Conservation (phyloP, 164 flowering plant genomes). For the Chimonanthus praecox region DNA sequence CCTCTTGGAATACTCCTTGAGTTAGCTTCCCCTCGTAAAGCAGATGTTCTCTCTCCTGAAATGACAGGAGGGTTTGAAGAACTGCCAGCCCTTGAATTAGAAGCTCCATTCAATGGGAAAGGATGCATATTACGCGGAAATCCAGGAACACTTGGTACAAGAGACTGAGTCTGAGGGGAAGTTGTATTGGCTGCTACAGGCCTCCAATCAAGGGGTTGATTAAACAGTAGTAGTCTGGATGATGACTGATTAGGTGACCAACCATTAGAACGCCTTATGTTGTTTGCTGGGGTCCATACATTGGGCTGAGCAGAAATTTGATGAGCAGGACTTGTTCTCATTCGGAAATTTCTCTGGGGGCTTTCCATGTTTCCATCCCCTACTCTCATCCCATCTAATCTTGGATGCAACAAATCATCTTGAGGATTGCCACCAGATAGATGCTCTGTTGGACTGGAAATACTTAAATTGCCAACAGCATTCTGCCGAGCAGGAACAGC, state of each 20-base stretch:
- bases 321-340: slow-evolving; percentile 25
- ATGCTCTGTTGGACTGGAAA: slow-evolving; percentile 23
- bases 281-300: slow-evolving; percentile 21
- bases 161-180: slow-evolving; percentile 26
- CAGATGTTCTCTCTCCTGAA: slow-evolving; percentile 27
- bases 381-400: slow-evolving; percentile 31
- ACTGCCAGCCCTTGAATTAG: slow-evolving; percentile 36
- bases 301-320: slow-evolving; percentile 30
- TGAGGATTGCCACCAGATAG: slow-evolving; percentile 13
- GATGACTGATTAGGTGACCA: slow-evolving; percentile 21
- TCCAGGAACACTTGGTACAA: slow-evolving; percentile 19
- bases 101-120: slow-evolving; percentile 36
- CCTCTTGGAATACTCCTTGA: slow-evolving; percentile 38
- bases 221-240: slow-evolving; percentile 19
- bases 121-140: slow-evolving; percentile 27
- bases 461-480: slow-evolving; percentile 25
- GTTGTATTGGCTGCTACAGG: slow-evolving; percentile 21
- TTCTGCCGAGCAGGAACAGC: slow-evolving; percentile 22
- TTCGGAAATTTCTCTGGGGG: slow-evolving; percentile 33
- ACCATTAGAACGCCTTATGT: slow-evolving; percentile 21
- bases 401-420: slow-evolving; percentile 29
- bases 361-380: slow-evolving; percentile 25
- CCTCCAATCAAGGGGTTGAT: slow-evolving; percentile 34
- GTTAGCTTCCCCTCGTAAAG: slow-evolving; percentile 28
- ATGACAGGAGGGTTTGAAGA: slow-evolving; percentile 26